Conservation (phyloP, 2,329 filamentous ascomycete genomes). For the Exophiala lecanii-corni region DNA sequence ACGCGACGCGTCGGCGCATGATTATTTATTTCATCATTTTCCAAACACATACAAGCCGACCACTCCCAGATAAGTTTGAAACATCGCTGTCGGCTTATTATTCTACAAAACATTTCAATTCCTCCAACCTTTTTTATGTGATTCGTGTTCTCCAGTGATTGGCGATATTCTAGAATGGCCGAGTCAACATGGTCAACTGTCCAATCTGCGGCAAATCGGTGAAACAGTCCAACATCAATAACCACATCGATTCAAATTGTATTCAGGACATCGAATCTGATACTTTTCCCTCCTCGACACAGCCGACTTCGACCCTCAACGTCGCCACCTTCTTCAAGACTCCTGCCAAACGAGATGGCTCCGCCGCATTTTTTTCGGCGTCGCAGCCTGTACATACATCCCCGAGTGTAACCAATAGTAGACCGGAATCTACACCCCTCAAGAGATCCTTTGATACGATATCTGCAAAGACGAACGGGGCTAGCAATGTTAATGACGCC, state of each 20-base stretch:
- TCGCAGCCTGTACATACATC: conserved; percentile 20
- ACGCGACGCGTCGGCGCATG: too few relatives aligned
- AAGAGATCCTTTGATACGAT: conserved; percentile 32
- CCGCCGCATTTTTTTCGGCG: conserved; percentile 26
- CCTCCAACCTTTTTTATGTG: too few relatives aligned
- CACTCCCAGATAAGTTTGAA: too few relatives aligned
- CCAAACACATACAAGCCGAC: too few relatives aligned
- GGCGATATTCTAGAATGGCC: conserved; percentile 9
- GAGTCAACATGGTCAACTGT: conserved; percentile 59
- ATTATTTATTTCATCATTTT: too few relatives aligned
- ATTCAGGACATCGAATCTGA: conserved; percentile 55
- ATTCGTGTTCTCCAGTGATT: too few relatives aligned
- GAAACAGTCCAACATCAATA: conserved; percentile 72
- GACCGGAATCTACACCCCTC: conserved; percentile 19
- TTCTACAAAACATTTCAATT: too few relatives aligned
- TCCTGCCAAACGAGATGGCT: conserved; percentile 38
- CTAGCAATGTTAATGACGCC: too few relatives aligned
- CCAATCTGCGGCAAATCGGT: conserved; percentile 76
- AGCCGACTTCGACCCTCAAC: conserved; percentile 34
- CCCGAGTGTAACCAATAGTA: conserved; percentile 5
- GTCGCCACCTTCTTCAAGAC: conserved; percentile 54
- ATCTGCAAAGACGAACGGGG: neutral
- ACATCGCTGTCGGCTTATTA: too few relatives aligned
- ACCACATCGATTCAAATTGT: conserved; percentile 84
- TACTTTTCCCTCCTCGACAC: neutral